Base-by-base conservation (phyloP, 148 eudicot species). In the Chenopodium suecicum region DNA sequence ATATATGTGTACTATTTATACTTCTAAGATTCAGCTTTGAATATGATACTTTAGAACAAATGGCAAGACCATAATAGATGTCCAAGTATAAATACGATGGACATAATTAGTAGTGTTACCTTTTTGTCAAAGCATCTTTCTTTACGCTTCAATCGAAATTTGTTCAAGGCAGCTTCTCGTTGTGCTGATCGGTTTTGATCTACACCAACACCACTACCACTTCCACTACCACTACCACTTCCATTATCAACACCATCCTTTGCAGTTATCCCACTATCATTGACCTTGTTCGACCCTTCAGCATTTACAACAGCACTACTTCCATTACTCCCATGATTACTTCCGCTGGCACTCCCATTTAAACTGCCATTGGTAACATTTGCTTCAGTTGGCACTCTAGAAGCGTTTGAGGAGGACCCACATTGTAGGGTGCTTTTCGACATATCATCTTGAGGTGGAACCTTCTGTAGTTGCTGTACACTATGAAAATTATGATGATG, bases 71-170 rank as follows among this genome's bases (percentile, higher is more conserved):
- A 70, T 37, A 17, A 48, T 70, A 41, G 34, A 70, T 41, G 74
- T 32, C 50, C 70, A 67, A 67, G 19, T 25, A 70, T 7, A 13
- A 14, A 41, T 20, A 70, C 7, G 2, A 37, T 70, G 50, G 23
- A 22, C 7, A 22, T 27, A 72, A 44, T 44, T 10, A 7, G 66
- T 34, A 76, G 69, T 64, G 56, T 82, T 89, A 92, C 95, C 95
- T 81, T 92, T 86, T 88, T 92, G 82, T 89, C 89, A 75, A 90
- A 90, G 89, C 91, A 89, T 85, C 95, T 89, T 74, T 86, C 95
- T 82, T 92, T 92, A 79, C 95, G 88, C 85, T 92, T 90, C 76
- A 79, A 88, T 22, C 89, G 88, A 73, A 86, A 89, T 79, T 90
- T 92, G 44, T 86, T 85, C 78, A 88, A 84, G 82, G 93, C 90